Evolutionary conservation across 1,139 yeast species (phyloP), one percentile per base, ranked within the genome.

Genomic region (Tardiomyces depauwii): DNA sequence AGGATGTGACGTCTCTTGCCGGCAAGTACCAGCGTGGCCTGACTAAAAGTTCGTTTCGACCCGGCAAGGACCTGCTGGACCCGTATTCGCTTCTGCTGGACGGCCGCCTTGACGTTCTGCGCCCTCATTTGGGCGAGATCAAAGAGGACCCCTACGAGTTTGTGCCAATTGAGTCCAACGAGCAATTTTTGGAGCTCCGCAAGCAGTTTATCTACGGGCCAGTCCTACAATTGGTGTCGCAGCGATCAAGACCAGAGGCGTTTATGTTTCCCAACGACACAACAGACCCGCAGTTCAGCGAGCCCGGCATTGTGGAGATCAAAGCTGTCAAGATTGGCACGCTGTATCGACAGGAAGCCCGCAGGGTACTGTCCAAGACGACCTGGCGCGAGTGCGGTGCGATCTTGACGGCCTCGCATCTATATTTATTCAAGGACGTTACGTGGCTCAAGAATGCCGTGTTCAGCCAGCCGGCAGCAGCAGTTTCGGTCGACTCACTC

Each of bases 331-430:
- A 66, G 49, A 58, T 67, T 16, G 74, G 74, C 1, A 53, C 65
- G 21, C 49, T 70, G 19, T 57, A 53, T 40, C 55, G 67, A 13
- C 59, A 62, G n/a, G 73, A 69, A 47, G 63, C 63, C 49, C 58
- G 65, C 32, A 55, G 59, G 52, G 50, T 61, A 4, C 60, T 59
- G 19, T 56, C 66, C 7, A 63, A 59, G 43, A 53, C 57, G 11
- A 53, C 55, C 6, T 67, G 69, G 69, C 59, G 61, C 25, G 69
- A 66, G 47, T 68, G 71, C 69, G 73, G 73, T 4, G 70, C 67
- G 1, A 58, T 70, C 19, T 51, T 69, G 39, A 70, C 74, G 1
- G 63, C 66, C 2, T 65, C 71, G 6, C 66, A 66, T 46, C 58
- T 70, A 2, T 68, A 69, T 46, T 54, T 70, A 36, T 69, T 69